Percentiles rank a stretch among this genome's conserved stretches.
phyloP scores from a whole-genome alignment of 345 rosid genomes.

The Aquilaria sinensis region DNA sequence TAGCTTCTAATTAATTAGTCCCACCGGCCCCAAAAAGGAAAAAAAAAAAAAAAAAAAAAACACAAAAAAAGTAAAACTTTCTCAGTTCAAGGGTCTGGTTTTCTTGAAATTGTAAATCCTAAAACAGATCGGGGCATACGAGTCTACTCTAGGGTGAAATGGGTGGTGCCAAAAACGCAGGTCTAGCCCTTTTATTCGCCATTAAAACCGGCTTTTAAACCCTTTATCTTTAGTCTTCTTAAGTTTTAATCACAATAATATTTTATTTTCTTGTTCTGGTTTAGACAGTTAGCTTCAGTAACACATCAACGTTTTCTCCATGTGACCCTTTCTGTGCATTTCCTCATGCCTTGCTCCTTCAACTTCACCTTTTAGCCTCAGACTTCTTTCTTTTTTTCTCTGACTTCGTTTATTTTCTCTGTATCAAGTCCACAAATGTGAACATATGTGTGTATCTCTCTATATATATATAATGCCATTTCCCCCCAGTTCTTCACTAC shows the following conservation, averaged over 20 bases:
- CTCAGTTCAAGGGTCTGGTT: too few species aligned
- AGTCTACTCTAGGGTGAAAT: background rate
- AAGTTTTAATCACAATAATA: background rate
- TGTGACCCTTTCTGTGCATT: constrained; percentile 65
- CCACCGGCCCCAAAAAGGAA: too few species aligned
- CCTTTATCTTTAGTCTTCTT: constrained; percentile 7
- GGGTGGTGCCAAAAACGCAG: constrained; percentile 50
- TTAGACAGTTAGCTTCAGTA: constrained; percentile 27
- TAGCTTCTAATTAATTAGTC: too few species aligned
- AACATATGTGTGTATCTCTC: too few species aligned
- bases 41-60: too few species aligned
- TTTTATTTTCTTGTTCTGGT: constrained; percentile 1
- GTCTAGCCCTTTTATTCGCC: constrained; percentile 56
- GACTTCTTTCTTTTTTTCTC: background rate
- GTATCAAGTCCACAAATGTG: too few species aligned
- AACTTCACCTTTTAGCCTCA: constrained; percentile 25
- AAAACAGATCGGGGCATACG: too few species aligned
- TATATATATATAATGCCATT: too few species aligned
- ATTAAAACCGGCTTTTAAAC: constrained; percentile 54
- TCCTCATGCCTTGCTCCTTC: constrained; percentile 41
- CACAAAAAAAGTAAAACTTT: too few species aligned
- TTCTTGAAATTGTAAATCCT: too few species aligned
- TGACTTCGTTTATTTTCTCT: background rate
- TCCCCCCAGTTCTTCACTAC: too few species aligned
- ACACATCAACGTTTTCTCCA: constrained; percentile 56